These are phyloP conservation scores for Cryptomeria japonica DNA, from an alignment of 75 land plant genomes.

Conservation along the genomic window DNA sequence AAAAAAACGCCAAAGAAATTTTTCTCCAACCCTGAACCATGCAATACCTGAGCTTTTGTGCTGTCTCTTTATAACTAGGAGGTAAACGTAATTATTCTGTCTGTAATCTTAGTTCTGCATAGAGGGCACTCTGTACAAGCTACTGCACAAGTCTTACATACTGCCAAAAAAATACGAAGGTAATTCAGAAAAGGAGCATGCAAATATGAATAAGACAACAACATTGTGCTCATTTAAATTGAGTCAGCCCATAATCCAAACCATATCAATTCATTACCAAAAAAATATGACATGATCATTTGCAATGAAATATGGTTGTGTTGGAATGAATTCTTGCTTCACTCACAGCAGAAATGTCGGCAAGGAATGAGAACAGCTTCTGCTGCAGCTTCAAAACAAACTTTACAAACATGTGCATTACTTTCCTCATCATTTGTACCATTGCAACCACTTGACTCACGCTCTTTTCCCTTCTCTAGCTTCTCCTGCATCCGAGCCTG, in stretches of 20 bases:
- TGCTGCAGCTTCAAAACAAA: slow-evolving; percentile 80
- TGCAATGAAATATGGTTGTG: background rate
- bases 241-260: background rate
- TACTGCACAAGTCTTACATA: slow-evolving; percentile 85
- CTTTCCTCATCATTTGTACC: slow-evolving; percentile 37
- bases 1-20: background rate
- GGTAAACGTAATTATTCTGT: slow-evolving; percentile 74
- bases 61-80: slow-evolving; percentile 18
- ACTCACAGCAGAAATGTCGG: slow-evolving; percentile 89
- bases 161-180: slow-evolving; percentile 33
- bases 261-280: background rate
- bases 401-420: slow-evolving; percentile 76
- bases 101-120: slow-evolving; percentile 69
- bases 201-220: background rate
- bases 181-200: background rate
- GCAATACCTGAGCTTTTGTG: slow-evolving; percentile 2
- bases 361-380: slow-evolving; percentile 91
- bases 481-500: slow-evolving; percentile 61
- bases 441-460: slow-evolving; percentile 20
- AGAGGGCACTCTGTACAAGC: slow-evolving; percentile 87
- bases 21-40: background rate
- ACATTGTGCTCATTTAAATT: background rate
- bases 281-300: background rate
- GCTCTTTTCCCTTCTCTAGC: slow-evolving; percentile 59
- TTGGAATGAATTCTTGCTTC: background rate